phyloP scores from a whole-genome alignment of 2,329 filamentous ascomycete genomes.

The Leptographium lundbergii region DNA sequence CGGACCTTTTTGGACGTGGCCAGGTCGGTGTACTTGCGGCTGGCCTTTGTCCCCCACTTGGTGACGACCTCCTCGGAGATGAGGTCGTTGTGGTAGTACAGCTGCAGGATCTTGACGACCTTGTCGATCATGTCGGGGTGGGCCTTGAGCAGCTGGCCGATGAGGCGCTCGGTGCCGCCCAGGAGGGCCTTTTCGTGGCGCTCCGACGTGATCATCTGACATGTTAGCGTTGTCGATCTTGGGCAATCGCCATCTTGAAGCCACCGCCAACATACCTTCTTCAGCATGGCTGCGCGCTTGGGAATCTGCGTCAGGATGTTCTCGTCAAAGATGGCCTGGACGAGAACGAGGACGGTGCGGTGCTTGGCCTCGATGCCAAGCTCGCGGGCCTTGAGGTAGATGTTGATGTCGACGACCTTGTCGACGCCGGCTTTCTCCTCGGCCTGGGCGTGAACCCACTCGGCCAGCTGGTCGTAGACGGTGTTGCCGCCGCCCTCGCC shows the following conservation, averaged over 20 bases:
- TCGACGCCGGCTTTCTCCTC: constrained; percentile 60
- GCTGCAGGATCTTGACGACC: constrained; percentile 76
- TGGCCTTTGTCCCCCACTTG: constrained; percentile 87
- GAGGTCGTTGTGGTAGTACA: constrained; percentile 84
- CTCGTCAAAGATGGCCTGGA: constrained; percentile 87
- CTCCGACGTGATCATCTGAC: constrained; percentile 62
- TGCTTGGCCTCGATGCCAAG: constrained; percentile 90
- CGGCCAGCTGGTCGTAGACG: constrained; percentile 80
- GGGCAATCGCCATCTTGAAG: too few species aligned
- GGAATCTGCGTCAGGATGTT: constrained; percentile 81
- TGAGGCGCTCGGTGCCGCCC: constrained; percentile 86
- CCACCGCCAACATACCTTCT: constrained; percentile 48
- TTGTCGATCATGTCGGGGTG: constrained; percentile 63
- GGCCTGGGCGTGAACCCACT: constrained; percentile 73
- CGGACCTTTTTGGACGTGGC: constrained; percentile 87
- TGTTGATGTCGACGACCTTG: constrained; percentile 75
- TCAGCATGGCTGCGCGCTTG: constrained; percentile 72
- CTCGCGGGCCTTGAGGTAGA: constrained; percentile 95
- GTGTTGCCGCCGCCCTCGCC: constrained; percentile 63
- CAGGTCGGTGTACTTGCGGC: constrained; percentile 95
- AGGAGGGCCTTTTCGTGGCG: constrained; percentile 92
- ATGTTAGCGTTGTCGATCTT: too few species aligned
- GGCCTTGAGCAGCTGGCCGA: constrained; percentile 58
- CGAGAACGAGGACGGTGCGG: constrained; percentile 81
- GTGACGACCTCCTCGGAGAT: constrained; percentile 78